Evolutionary conservation across 768 basidiomycete species (phyloP).

Genomic region (Coprinopsis cinerea): DNA sequence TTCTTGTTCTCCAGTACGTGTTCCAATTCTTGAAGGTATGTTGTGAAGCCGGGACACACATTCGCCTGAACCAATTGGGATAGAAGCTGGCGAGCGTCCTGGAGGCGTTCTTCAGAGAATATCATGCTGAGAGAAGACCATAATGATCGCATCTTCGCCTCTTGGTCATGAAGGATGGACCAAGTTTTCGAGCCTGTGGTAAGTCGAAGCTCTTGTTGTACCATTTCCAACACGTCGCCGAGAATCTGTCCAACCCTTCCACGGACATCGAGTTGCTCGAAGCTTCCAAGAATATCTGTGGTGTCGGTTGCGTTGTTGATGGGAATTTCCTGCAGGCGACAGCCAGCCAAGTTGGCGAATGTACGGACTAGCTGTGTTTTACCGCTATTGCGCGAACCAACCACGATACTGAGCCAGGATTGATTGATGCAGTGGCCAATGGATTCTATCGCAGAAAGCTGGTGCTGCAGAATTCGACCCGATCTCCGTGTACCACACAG

Average conservation of each 20-base stretch:
- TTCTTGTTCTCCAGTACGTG: conserved; percentile 11
- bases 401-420: conserved; percentile 86
- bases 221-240: conserved; percentile 32
- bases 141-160: conserved; percentile 2
- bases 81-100: conserved; percentile 9
- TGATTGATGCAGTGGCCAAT: conserved; percentile 66
- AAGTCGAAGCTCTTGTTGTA: conserved; percentile 27
- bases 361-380: conserved; percentile 73
- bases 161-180: conserved; percentile 13
- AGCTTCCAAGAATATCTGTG: conserved; percentile 89
- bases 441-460: conserved; percentile 66
- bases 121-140: neutral
- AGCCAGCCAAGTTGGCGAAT: conserved; percentile 68
- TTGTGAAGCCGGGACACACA: neutral
- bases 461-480: conserved; percentile 51
- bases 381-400: conserved; percentile 66
- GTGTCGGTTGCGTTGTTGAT: conserved; percentile 88
- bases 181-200: conserved; percentile 4
- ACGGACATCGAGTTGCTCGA: conserved; percentile 80
- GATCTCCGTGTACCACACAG: conserved; percentile 30
- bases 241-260: conserved; percentile 33
- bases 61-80: conserved; percentile 6
- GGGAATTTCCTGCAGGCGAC: conserved; percentile 61
- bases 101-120: neutral
- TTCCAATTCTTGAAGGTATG: neutral